A percentile compares a stretch with the other conserved stretches of the same genome.
These are phyloP conservation scores for Colletotrichum lentis DNA, from an alignment of 2,329 filamentous ascomycete species.

Conservation along the genomic window DNA sequence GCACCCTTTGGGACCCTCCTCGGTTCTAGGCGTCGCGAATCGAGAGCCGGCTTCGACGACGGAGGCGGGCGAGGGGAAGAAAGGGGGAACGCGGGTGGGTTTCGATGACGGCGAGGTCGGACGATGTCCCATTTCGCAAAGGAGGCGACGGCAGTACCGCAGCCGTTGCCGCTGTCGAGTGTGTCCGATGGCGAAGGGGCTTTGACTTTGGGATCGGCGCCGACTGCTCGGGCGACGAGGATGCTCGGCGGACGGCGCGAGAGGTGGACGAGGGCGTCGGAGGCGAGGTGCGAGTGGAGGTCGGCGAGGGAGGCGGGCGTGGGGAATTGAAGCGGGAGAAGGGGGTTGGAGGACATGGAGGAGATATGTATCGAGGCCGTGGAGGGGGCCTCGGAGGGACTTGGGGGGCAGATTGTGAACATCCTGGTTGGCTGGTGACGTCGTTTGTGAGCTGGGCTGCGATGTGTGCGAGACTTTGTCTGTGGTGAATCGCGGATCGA, in stretches of 20 bases:
- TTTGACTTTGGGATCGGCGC: slow-evolving; percentile 35
- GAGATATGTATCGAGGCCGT: slow-evolving; percentile 48
- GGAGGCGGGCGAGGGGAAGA: neutral
- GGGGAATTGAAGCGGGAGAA: slow-evolving; percentile 54
- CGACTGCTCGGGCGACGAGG: slow-evolving; percentile 47
- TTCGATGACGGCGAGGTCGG: neutral
- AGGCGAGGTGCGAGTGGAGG: slow-evolving; percentile 45
- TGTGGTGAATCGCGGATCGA: neutral
- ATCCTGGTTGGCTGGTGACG: neutral
- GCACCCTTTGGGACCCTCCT: neutral
- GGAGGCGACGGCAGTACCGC: neutral
- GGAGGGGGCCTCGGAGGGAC: slow-evolving; percentile 37
- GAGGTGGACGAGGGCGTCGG: slow-evolving; percentile 46
- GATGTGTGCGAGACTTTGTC: neutral
- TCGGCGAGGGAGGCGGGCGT: slow-evolving; percentile 43
- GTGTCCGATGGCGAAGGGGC: neutral
- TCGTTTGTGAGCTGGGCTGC: neutral
- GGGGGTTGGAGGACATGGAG: slow-evolving; percentile 51
- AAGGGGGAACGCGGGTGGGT: neutral
- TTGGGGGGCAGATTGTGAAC: slow-evolving; percentile 10
- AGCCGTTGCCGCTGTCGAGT: neutral
- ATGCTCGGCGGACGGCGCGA: slow-evolving; percentile 43
- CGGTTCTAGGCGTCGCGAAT: slow-evolving; percentile 22
- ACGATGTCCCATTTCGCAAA: slow-evolving; percentile 38
- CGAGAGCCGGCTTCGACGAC: neutral